A percentile compares a stretch with the other conserved stretches of the same genome.
phyloP scores from a whole-genome alignment of 768 basidiomycete species.

The Nevesoporus exiguus region DNA sequence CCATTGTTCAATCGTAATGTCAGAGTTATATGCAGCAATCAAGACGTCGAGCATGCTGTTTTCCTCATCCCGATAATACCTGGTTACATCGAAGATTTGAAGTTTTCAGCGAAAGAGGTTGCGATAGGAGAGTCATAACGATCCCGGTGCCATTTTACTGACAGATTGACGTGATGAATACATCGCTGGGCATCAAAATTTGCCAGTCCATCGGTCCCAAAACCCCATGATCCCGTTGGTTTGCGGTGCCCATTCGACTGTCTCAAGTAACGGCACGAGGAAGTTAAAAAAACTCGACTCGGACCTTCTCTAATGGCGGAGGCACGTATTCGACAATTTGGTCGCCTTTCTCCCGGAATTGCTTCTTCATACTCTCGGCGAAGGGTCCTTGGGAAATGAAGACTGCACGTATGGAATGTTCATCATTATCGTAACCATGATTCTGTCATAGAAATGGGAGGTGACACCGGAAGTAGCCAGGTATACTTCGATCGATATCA shows the following conservation, averaged over 20 bases:
- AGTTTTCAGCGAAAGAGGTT: too few relatives aligned
- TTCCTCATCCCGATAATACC: too few relatives aligned
- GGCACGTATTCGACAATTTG: slow-evolving; percentile 52
- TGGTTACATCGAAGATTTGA: too few relatives aligned
- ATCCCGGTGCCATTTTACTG: too few relatives aligned
- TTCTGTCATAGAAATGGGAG: slow-evolving; percentile 51
- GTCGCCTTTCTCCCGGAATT: slow-evolving; percentile 10
- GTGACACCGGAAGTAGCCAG: background rate
- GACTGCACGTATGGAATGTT: slow-evolving; percentile 75
- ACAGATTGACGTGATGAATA: background rate
- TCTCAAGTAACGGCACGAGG: slow-evolving; percentile 67
- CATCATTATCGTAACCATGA: slow-evolving; percentile 85
- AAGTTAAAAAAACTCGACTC: slow-evolving; percentile 84
- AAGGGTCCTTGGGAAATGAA: slow-evolving; percentile 91
- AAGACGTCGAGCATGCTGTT: too few relatives aligned
- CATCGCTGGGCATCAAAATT: background rate
- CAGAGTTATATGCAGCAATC: too few relatives aligned
- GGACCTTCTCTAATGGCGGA: slow-evolving; percentile 74
- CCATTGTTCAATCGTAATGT: too few relatives aligned
- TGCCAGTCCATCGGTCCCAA: slow-evolving; percentile 65
- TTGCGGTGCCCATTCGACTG: slow-evolving; percentile 48
- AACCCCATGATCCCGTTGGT: slow-evolving; percentile 78
- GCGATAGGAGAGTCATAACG: too few relatives aligned
- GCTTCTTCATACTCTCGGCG: slow-evolving; percentile 33
- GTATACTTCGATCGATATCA: slow-evolving; percentile 66